Evolutionary conservation across 306 rosid species (phyloP), one percentile per base, ranked within the genome.

Genomic region (Inga oerstediana): DNA sequence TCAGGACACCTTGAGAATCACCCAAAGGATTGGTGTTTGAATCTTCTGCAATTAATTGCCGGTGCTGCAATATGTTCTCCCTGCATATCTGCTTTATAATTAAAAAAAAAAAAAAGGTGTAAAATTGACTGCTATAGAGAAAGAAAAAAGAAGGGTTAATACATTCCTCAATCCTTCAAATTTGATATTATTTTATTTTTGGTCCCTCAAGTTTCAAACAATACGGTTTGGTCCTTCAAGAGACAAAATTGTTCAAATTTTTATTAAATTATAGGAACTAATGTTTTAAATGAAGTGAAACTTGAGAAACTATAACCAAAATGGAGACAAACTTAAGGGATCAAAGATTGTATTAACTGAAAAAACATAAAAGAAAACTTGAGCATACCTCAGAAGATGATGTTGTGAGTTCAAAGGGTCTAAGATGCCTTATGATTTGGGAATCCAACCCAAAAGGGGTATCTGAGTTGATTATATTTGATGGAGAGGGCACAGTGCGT

Each of bases 361-460:
- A 39, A 39, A 39, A 39, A 39, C 45, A 76, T 62, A 32, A 37
- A 12, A 39, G 19, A 30, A 30, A 27, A 49, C 75, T 56, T 75
- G 30, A 45, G 72, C 54, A 82, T 79, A 89, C 94, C 92, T 86
- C 84, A 27, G 90, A 74, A 14, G 88, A 69, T 51, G 89, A 62
- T 65, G 56, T 4, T 24, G 37, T 83, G 58, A 79, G 79, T 48
- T 83, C 85, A 79, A 85, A 84, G 62, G 91, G 86, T 76, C 87
- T 79, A 15, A 85, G 74, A 72, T 87, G 91, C 73, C 83, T 45
- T 73, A 41, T 88, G 61, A 87, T 58, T 13, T 88, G 70, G 27
- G 91, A 78, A 22, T 85, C 79, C 66, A 86, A 34, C 72, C 81
- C 91, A 56, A 90, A 84, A 30, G 88, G 45, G 11, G 79, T 71